These are phyloP conservation scores for Neopestalotiopsis rosae DNA, from an alignment of 2,329 filamentous ascomycete genomes.

Conservation along the genomic window DNA sequence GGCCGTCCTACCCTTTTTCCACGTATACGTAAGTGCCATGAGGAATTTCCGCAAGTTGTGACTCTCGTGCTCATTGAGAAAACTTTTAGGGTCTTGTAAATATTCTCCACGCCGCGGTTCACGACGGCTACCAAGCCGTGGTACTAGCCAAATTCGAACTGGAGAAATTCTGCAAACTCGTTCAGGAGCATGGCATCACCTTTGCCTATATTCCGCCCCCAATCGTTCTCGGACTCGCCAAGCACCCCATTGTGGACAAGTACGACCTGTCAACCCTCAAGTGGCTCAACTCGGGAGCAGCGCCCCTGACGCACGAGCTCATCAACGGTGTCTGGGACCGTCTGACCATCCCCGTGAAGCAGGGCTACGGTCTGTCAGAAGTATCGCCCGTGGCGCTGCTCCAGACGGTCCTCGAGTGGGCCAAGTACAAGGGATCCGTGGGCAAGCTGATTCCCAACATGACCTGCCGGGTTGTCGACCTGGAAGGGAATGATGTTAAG, in stretches of 20 bases:
- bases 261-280: slow-evolving; percentile 82
- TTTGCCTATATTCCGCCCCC: slow-evolving; percentile 86
- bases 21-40: slow-evolving; percentile 75
- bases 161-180: slow-evolving; percentile 75
- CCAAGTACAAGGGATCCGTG: slow-evolving; percentile 76
- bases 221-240: slow-evolving; percentile 79
- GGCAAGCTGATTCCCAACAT: slow-evolving; percentile 81
- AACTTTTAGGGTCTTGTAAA: slow-evolving; percentile 65
- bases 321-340: slow-evolving; percentile 77
- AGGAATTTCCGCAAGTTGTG: background rate
- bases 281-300: slow-evolving; percentile 87
- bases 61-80: slow-evolving; percentile 1
- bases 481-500: slow-evolving; percentile 60
- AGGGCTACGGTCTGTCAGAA: slow-evolving; percentile 91
- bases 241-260: slow-evolving; percentile 77
- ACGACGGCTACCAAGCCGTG: slow-evolving; percentile 69
- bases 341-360: slow-evolving; percentile 82
- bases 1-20: slow-evolving; percentile 86
- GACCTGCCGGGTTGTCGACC: slow-evolving; percentile 79
- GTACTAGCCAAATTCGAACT: slow-evolving; percentile 85
- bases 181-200: slow-evolving; percentile 77
- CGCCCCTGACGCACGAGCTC: slow-evolving; percentile 81
- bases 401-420: slow-evolving; percentile 78
- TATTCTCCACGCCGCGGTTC: slow-evolving; percentile 70
- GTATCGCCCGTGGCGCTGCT: slow-evolving; percentile 80